Base-by-base conservation (phyloP, 805 yeast species). In the Ogataea dorogensis region DNA sequence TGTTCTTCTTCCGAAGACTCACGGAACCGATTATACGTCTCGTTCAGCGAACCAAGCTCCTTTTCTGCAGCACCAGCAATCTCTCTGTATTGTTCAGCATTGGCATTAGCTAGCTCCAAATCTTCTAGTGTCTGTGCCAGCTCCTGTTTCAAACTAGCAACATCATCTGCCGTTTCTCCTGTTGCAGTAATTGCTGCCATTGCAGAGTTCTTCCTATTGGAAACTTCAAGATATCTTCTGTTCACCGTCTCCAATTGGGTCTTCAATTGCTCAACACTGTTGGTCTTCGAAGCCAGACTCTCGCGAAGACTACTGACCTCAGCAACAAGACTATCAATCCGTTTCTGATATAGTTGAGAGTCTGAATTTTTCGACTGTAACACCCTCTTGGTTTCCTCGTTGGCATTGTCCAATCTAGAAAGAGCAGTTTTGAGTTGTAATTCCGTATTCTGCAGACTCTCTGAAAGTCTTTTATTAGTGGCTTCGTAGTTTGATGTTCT, bases 11-110 rank as follows among this genome's bases (percentile, higher is more conserved):
- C 59, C 2, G 58, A 29, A 33, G 63, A 38, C 2, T 44, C 40
- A 44, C 68, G 71, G 44, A 58, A 70, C 30, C 58, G 59, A 31
- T 71, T 86, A 53, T 72, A 81, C 1, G 80, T 65, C 14, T 64
- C 62, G 18, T 75, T 77, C 41, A 85, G 64, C 29, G 70, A 65
- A 24, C 63, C 59, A 24, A 86, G 64, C 5, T 88, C 77, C 34
- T 73, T 75, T 51, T 86, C 94, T 3, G 86, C 76, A 10, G 83
- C 76, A 33, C 61, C 60, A 0, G 88, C 79, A 25, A 86, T 69
- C n/a, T 64, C 65, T 38, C 79, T 75, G 53, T 80, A 74, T 46
- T 81, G 79, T n/a, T 68, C 68, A 7, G 75, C 70, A 49, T 72
- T 77, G n/a, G 71, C 64, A 45, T 74, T 73, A 1, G 86, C 75